phyloP scores from a whole-genome alignment of 2,329 filamentous ascomycete genomes.

The Thelonectria olida region DNA sequence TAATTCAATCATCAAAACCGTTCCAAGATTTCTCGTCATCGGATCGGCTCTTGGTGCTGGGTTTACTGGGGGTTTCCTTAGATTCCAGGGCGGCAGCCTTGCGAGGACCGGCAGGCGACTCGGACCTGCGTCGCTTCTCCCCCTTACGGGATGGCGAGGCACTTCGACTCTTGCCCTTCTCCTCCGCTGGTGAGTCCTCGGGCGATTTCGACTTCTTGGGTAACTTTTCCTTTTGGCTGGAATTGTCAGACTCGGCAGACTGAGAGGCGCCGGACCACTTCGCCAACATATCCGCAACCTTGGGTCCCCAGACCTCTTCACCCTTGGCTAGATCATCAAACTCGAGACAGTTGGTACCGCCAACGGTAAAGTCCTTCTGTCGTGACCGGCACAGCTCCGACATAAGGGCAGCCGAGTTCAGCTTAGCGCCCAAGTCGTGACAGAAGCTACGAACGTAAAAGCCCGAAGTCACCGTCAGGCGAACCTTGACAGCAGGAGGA shows the following conservation, averaged over 20 bases:
- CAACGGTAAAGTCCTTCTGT: conserved; percentile 83
- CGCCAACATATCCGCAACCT: conserved; percentile 64
- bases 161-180: conserved; percentile 24
- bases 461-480: conserved; percentile 92
- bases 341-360: conserved; percentile 76
- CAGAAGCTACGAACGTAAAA: conserved; percentile 97
- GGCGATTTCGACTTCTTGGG: conserved; percentile 21
- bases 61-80: conserved; percentile 22
- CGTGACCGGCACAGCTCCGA: conserved; percentile 80
- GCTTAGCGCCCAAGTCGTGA: conserved; percentile 86
- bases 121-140: conserved; percentile 45
- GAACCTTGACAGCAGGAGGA: conserved; percentile 81
- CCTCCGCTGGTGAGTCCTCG: conserved; percentile 13
- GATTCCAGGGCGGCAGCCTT: conserved; percentile 42
- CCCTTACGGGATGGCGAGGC: conserved; percentile 16
- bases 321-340: conserved; percentile 80
- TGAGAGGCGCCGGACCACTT: conserved; percentile 47
- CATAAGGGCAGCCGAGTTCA: conserved; percentile 88
- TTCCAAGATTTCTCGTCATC: conserved; percentile 56
- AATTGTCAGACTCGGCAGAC: conserved; percentile 34
- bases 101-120: conserved; percentile 38
- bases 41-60: conserved; percentile 31
- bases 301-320: conserved; percentile 83
- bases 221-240: conserved; percentile 30
- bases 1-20: conserved; percentile 49